phyloP scores from a whole-genome alignment of 116 monocot genomes.

The Papilionanthe hybrid region DNA sequence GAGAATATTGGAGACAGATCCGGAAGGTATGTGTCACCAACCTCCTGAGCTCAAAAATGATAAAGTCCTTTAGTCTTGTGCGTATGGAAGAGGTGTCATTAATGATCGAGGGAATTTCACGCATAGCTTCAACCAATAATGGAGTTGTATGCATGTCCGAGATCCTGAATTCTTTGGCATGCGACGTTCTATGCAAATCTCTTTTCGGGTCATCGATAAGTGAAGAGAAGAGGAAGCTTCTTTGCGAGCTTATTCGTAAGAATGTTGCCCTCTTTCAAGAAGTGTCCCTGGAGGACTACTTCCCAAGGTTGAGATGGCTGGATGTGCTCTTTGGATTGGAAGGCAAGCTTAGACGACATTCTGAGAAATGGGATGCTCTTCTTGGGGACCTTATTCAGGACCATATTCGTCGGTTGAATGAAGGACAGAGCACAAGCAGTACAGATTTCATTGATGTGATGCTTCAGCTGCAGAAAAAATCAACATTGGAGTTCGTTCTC shows the following conservation, averaged over 20 bases:
- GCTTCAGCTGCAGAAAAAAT: not conserved
- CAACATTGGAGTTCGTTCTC: not conserved
- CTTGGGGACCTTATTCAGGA: slow-evolving; percentile 15
- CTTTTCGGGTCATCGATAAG: not conserved
- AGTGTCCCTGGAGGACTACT: slow-evolving; percentile 2
- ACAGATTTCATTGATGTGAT: not conserved
- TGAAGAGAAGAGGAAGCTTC: not conserved
- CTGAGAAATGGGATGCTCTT: slow-evolving; percentile 8
- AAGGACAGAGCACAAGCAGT: not conserved
- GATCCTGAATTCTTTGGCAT: slow-evolving; percentile 10
- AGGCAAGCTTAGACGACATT: slow-evolving; percentile 1
- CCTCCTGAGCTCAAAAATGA: not conserved
- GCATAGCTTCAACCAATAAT: not conserved
- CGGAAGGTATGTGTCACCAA: not conserved
- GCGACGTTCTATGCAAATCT: slow-evolving; percentile 5
- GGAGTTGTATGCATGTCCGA: slow-evolving; percentile 16
- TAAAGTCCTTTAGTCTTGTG: not conserved
- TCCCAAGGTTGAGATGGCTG: slow-evolving; percentile 9
- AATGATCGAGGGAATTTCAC: not conserved
- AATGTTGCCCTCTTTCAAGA: not conserved
- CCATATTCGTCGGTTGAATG: not conserved
- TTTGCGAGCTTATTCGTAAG: not conserved
- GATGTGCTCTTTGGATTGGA: slow-evolving; percentile 8
- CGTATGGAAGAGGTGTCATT: not conserved
- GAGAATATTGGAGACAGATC: not conserved